phyloP scores from a whole-genome alignment of 2,329 filamentous ascomycete species.

The Alternaria postmessia region DNA sequence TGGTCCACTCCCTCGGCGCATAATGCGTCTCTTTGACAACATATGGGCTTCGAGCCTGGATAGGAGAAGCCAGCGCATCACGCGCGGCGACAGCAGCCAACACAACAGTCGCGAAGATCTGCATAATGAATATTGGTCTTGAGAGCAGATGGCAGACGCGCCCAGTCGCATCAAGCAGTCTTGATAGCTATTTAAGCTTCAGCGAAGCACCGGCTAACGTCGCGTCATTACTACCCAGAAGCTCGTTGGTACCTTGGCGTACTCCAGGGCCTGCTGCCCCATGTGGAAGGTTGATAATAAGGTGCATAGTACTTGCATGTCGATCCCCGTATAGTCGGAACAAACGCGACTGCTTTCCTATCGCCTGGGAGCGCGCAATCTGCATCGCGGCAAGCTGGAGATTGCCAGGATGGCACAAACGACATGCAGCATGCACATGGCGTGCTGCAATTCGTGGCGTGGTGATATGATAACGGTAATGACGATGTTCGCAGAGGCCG shows the following conservation, averaged over 20 bases:
- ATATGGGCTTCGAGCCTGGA: constrained; percentile 54
- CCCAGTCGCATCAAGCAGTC: not conserved
- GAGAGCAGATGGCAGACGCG: constrained; percentile 3
- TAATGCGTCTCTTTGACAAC: constrained; percentile 64
- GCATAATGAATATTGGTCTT: constrained; percentile 11
- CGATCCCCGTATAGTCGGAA: constrained; percentile 1
- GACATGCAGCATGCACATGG: not conserved
- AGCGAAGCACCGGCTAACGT: constrained; percentile 4
- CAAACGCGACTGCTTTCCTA: not conserved
- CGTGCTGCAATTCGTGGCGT: not conserved
- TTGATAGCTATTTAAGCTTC: constrained; percentile 15
- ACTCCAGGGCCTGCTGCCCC: not conserved
- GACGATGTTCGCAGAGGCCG: not conserved
- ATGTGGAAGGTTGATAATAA: constrained; percentile 11
- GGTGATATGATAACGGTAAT: not conserved
- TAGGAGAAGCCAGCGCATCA: constrained; percentile 46
- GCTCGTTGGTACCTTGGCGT: constrained; percentile 1
- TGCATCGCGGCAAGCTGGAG: not conserved
- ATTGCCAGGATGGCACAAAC: not conserved
- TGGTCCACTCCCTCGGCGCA: constrained; percentile 62
- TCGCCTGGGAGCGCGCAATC: not conserved
- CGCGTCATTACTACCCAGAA: not conserved
- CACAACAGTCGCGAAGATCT: constrained; percentile 29
- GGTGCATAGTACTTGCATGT: constrained; percentile 9
- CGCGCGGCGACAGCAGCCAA: constrained; percentile 40